Base-by-base conservation (phyloP, 768 basidiomycete species). In the Guyanaporus albipodus region DNA sequence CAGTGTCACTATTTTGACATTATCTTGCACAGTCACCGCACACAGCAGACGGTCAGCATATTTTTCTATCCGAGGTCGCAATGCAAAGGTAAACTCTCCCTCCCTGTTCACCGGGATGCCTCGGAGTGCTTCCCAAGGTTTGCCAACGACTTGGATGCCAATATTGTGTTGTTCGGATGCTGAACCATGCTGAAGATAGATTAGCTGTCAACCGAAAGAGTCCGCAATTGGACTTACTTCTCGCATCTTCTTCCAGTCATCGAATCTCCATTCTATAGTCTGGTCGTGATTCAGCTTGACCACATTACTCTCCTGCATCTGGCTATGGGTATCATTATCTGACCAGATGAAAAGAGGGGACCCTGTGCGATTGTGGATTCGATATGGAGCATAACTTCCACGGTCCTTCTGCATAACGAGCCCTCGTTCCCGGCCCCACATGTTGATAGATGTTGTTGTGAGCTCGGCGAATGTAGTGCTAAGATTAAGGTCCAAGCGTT, bases 191-290 rank as follows among this genome's bases (percentile, higher is more conserved):
- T 79, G 45, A 46, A 42, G 27, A 26, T 15, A 42, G 35, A 44
- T 53, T 31, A 44, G 40, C 36, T 12, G 6, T 45, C 11, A 18
- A 24, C 22, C n/a, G 8, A 22, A 46, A 22, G 18, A 38, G 2
- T 42, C 2, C 9, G 5, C 19, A 11, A 28, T 19, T 36, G 37
- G 15, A 53, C 74, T 50, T 60, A 91, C 93, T 73, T 99, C 96
- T 61, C 96, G 82, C 73, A 89, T 84, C 4, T 85, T 86, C 63
- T 85, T 86, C 87, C 91, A 92, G 59, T 98, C 94, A 61, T 97
- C 93, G 58, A 98, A 97, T 45, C 96, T 77, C 96, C 96, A 98
- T 46, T 97, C 94, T 4, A 90, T 72, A 8, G 75, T 81, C 58
- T 89, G 77, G 29, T 87, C 85, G 53, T 91, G 78, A 17, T 79